These are phyloP conservation scores for Zizania palustris DNA, from an alignment of 202 grass and related monocot genomes.

Conservation along the genomic window DNA sequence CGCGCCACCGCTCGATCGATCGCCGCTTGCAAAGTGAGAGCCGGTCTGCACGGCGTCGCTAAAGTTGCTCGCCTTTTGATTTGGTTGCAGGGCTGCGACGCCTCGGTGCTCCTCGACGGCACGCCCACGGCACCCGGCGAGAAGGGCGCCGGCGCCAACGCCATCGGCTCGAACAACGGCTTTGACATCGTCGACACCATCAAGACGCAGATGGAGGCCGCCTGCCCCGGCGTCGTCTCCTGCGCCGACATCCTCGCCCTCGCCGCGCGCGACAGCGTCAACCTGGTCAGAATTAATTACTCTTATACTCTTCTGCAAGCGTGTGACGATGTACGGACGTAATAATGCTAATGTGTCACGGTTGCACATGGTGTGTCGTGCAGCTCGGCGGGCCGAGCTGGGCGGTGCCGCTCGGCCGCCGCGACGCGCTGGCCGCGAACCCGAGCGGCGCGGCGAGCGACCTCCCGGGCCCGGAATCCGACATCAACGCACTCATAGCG, in stretches of 20 bases:
- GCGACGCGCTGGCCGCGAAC: slow-evolving; percentile 61
- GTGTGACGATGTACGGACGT: no score
- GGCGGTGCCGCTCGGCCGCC: slow-evolving; percentile 61
- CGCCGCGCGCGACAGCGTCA: slow-evolving; percentile 58
- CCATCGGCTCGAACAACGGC: slow-evolving; percentile 47
- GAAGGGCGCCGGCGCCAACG: slow-evolving; percentile 50
- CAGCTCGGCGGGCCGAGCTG: slow-evolving; percentile 87
- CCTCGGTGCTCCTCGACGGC: slow-evolving; percentile 67
- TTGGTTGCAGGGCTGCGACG: slow-evolving; percentile 59
- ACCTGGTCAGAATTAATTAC: slow-evolving; percentile 39
- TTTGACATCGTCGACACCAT: slow-evolving; percentile 69
- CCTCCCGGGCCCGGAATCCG: slow-evolving; percentile 53
- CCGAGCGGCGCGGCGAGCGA: slow-evolving; percentile 45
- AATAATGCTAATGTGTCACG: no score
- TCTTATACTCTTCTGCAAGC: not conserved
- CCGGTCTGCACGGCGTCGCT: not conserved
- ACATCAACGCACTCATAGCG: slow-evolving; percentile 40
- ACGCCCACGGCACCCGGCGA: slow-evolving; percentile 53
- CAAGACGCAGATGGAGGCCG: slow-evolving; percentile 61
- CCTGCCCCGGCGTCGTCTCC: slow-evolving; percentile 55
- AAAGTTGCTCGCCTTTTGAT: not conserved
- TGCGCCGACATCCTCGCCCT: slow-evolving; percentile 78
- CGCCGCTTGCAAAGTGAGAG: no score
- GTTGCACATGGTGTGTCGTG: not conserved
- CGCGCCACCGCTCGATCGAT: no score